These are phyloP conservation scores for Pholiota molesta DNA, from an alignment of 768 basidiomycete species.

Conservation along the genomic window DNA sequence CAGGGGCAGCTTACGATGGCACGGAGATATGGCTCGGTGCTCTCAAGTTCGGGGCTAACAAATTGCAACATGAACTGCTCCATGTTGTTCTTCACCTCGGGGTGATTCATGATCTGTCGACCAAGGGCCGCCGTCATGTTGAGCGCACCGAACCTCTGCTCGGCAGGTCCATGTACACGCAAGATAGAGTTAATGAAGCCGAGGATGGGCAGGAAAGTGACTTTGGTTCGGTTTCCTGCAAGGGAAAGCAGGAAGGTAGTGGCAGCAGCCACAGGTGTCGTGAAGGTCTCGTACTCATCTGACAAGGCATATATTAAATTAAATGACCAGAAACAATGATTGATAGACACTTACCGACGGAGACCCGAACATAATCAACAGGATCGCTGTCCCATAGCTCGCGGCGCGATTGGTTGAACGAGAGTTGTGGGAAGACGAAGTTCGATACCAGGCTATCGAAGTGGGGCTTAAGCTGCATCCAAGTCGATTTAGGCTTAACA, in stretches of 20 bases:
- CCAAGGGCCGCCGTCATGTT: conserved; percentile 81
- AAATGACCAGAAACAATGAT: not conserved
- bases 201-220: conserved; percentile 82
- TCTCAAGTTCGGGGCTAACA: conserved; percentile 73
- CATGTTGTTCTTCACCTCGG: conserved; percentile 76
- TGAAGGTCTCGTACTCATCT: conserved; percentile 85
- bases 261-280: conserved; percentile 77
- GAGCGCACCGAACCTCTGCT: conserved; percentile 81
- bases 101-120: conserved; percentile 82
- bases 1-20: conserved; percentile 66
- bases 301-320: not conserved
- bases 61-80: conserved; percentile 76
- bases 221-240: conserved; percentile 77
- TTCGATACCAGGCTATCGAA: conserved; percentile 74
- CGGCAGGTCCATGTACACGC: conserved; percentile 49
- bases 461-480: conserved; percentile 86
- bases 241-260: conserved; percentile 81
- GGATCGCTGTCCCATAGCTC: conserved; percentile 83
- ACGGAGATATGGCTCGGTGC: conserved; percentile 71
- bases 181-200: conserved; percentile 78
- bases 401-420: conserved; percentile 69
- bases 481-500: conserved; percentile 92
- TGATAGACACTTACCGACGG: conserved; percentile 55
- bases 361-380: conserved; percentile 76
- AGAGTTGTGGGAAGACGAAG: conserved; percentile 87